phyloP scores from a whole-genome alignment of 208 protist genomes.

The Wallacemonas sp. region DNA sequence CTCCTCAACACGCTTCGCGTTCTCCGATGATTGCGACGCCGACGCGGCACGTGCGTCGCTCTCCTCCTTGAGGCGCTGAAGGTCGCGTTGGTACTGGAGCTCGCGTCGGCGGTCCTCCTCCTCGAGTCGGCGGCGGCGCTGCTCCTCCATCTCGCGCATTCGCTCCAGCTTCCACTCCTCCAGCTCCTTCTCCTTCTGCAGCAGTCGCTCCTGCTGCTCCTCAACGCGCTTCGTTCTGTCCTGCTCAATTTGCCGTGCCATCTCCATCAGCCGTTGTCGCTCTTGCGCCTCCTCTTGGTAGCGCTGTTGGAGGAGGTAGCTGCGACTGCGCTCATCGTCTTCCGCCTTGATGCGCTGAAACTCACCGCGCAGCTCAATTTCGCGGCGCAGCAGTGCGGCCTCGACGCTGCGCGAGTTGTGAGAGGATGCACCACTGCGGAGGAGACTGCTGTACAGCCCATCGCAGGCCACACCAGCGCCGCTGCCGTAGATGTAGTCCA shows the following conservation, averaged over 20 bases:
- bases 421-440: background rate
- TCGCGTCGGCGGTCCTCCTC: constrained; percentile 78
- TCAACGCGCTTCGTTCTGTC: constrained; percentile 58
- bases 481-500: background rate
- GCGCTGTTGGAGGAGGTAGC: constrained; percentile 36
- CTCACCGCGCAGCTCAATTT: constrained; percentile 67
- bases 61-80: constrained; percentile 71
- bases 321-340: constrained; percentile 46
- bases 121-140: constrained; percentile 40
- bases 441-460: background rate
- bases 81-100: constrained; percentile 68
- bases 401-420: constrained; percentile 27
- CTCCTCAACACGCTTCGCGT: constrained; percentile 37
- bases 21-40: constrained; percentile 31
- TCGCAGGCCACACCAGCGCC: background rate
- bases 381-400: constrained; percentile 57
- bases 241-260: constrained; percentile 55
- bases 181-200: constrained; percentile 74
- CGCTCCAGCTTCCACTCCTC: constrained; percentile 85
- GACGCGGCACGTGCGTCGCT: constrained; percentile 33
- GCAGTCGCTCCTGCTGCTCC: constrained; percentile 65
- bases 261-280: constrained; percentile 49
- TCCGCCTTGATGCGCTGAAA: constrained; percentile 55
- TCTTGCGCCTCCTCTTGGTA: constrained; percentile 55
- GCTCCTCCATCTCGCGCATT: constrained; percentile 45